phyloP scores from a whole-genome alignment of 345 rosid genomes.

The Salix caprea region DNA sequence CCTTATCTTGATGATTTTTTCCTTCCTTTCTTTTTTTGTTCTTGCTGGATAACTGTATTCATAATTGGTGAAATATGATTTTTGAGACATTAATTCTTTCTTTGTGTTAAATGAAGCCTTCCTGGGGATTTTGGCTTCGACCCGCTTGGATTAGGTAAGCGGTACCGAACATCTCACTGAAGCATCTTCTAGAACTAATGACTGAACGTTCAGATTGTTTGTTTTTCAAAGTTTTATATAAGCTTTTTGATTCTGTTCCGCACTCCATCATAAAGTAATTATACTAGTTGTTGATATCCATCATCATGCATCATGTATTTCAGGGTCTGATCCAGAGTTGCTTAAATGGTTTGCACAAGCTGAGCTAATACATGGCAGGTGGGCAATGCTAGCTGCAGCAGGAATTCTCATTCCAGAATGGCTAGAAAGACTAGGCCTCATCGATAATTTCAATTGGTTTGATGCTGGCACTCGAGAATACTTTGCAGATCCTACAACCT shows the following conservation, averaged over 20 bases:
- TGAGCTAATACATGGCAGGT: slow-evolving; percentile 75
- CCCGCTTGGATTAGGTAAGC: slow-evolving; percentile 81
- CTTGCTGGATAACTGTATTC: no score
- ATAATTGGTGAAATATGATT: no score
- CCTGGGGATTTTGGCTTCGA: slow-evolving; percentile 91
- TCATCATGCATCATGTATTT: not conserved
- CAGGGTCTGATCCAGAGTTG: slow-evolving; percentile 82
- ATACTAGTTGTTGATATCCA: not conserved
- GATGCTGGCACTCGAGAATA: slow-evolving; percentile 74
- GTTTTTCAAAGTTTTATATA: no score
- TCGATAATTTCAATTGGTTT: slow-evolving; percentile 77
- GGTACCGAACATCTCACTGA: no score
- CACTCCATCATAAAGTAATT: no score
- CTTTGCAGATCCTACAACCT: slow-evolving; percentile 69
- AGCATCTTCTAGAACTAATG: no score
- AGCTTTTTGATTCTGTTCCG: no score
- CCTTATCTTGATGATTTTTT: no score
- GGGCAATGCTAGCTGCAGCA: slow-evolving; percentile 96
- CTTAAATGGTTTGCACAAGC: slow-evolving; percentile 97
- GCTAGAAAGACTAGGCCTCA: slow-evolving; percentile 66
- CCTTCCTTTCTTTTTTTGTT: no score
- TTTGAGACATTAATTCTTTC: slow-evolving; percentile 9
- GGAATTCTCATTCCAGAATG: slow-evolving; percentile 83
- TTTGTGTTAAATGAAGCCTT: slow-evolving; percentile 42
- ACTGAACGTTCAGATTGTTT: no score